Conservation (phyloP, 2,329 filamentous ascomycete genomes). For the Zasmidium angulare region DNA sequence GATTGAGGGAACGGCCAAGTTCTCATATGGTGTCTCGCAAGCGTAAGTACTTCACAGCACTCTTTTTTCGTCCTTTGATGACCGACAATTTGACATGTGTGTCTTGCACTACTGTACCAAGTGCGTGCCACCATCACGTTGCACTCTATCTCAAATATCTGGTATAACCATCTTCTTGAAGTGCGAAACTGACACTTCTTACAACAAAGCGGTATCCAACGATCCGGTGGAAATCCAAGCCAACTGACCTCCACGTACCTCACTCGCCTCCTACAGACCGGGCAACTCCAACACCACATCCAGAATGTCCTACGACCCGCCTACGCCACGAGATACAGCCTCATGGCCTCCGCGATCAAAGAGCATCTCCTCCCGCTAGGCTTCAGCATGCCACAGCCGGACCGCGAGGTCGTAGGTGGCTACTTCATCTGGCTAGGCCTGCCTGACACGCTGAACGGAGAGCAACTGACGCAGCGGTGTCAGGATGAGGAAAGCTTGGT, state of each 20-base stretch:
- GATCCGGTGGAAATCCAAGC: slow-evolving; percentile 60
- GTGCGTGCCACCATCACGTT: slow-evolving; percentile 1
- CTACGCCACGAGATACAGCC: slow-evolving; percentile 54
- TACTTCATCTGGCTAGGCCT: slow-evolving; percentile 83
- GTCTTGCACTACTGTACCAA: background rate
- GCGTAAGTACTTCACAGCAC: slow-evolving; percentile 44
- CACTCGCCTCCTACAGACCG: slow-evolving; percentile 53
- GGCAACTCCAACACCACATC: slow-evolving; percentile 56
- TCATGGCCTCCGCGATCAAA: slow-evolving; percentile 60
- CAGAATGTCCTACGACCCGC: slow-evolving; percentile 53
- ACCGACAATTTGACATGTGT: background rate
- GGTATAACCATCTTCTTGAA: background rate
- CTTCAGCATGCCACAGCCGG: slow-evolving; percentile 49
- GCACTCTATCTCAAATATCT: background rate
- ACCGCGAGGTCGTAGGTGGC: slow-evolving; percentile 64
- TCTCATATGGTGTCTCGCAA: slow-evolving; percentile 61
- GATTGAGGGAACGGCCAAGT: slow-evolving; percentile 69
- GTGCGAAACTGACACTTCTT: slow-evolving; percentile 11
- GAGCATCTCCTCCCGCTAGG: slow-evolving; percentile 63
- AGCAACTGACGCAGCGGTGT: slow-evolving; percentile 58
- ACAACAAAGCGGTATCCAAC: slow-evolving; percentile 47
- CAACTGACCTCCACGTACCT: slow-evolving; percentile 60
- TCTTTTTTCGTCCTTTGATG: background rate
- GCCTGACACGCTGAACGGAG: slow-evolving; percentile 54
- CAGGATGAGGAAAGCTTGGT: slow-evolving; percentile 64